Conservation (phyloP, 306 rosid genomes). For the Vigna unguiculata region DNA sequence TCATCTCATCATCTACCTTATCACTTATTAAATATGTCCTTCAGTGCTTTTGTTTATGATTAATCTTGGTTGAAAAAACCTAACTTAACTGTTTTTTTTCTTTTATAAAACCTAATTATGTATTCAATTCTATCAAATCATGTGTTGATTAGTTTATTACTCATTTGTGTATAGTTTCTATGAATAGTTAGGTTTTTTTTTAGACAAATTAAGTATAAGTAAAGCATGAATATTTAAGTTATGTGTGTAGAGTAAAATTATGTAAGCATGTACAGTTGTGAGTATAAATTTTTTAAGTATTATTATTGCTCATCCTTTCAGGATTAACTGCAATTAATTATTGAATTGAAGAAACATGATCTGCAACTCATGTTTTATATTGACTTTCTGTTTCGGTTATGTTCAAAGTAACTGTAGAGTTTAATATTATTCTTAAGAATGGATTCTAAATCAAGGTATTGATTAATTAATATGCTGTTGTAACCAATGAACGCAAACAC, state of each 20-base stretch:
- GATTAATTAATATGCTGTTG: not conserved
- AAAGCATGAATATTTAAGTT: no score
- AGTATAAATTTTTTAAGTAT: not conserved
- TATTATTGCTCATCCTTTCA: not conserved
- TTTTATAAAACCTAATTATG: no score
- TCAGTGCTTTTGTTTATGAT: no score
- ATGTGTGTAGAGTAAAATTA: no score
- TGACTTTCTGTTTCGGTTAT: conserved; percentile 16
- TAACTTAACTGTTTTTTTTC: no score
- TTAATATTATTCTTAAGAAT: not conserved
- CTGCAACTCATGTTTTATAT: conserved; percentile 9
- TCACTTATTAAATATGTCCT: not conserved
- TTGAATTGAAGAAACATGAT: conserved; percentile 15
- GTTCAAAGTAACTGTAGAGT: not conserved
- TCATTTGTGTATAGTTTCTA: no score
- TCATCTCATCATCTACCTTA: not conserved
- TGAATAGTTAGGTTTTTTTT: no score
- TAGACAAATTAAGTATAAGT: no score
- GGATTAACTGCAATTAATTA: conserved; percentile 9
- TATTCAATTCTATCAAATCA: no score
- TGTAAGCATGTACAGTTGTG: not conserved
- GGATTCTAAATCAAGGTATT: not conserved
- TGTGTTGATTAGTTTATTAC: no score
- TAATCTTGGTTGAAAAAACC: no score
- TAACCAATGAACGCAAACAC: not conserved